These are phyloP conservation scores for Sarocladium brachiariae DNA, from an alignment of 2,329 filamentous ascomycete species.

Conservation along the genomic window DNA sequence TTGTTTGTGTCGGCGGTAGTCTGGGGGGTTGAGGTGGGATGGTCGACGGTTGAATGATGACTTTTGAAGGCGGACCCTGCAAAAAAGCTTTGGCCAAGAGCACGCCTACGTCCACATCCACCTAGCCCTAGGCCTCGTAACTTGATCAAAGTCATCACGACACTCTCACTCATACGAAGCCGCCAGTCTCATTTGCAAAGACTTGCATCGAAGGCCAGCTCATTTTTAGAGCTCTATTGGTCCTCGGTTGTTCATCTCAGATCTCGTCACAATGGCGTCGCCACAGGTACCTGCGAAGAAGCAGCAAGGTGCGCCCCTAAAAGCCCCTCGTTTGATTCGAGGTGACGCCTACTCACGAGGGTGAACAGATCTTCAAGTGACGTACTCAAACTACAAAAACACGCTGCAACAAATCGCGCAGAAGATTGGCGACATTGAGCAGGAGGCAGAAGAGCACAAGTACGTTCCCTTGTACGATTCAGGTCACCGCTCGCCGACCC, in stretches of 20 bases:
- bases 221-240: too few relatives aligned
- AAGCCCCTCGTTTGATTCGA: slow-evolving; percentile 1
- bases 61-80: slow-evolving; percentile 2
- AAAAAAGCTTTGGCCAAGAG: slow-evolving; percentile 24
- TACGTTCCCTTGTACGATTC: too few relatives aligned
- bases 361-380: slow-evolving; percentile 64
- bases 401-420: slow-evolving; percentile 85
- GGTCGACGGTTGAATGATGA: neutral
- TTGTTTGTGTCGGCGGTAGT: too few relatives aligned
- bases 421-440: slow-evolving; percentile 96
- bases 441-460: slow-evolving; percentile 98
- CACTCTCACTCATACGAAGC: neutral
- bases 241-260: neutral
- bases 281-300: slow-evolving; percentile 54
- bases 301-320: slow-evolving; percentile 57
- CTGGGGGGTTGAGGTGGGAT: neutral
- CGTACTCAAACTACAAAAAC: slow-evolving; percentile 72
- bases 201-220: too few relatives aligned
- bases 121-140: too few relatives aligned
- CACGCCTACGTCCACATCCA: too few relatives aligned
- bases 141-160: neutral
- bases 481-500: too few relatives aligned
- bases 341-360: neutral
- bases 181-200: too few relatives aligned
- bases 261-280: slow-evolving; percentile 36